phyloP scores from a whole-genome alignment of 768 basidiomycete genomes.

The Polyporus arcularius region DNA sequence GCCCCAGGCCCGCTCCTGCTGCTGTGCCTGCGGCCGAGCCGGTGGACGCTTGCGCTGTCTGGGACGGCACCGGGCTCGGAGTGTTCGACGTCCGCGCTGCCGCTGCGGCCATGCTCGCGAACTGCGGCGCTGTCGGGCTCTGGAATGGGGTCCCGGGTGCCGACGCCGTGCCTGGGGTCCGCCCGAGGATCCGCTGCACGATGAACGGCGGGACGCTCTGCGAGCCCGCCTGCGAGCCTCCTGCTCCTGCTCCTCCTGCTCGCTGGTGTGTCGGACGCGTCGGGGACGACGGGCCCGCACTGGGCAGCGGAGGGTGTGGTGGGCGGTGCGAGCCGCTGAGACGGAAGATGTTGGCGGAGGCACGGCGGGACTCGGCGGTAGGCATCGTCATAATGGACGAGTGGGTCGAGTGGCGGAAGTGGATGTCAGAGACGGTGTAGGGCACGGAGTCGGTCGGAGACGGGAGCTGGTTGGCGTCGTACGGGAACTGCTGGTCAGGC shows the following conservation, averaged over 20 bases:
- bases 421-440: slow-evolving; percentile 37
- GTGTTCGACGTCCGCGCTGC: background rate
- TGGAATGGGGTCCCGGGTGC: slow-evolving; percentile 11
- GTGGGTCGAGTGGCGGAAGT: slow-evolving; percentile 36
- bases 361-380: slow-evolving; percentile 24
- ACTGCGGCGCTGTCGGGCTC: slow-evolving; percentile 19
- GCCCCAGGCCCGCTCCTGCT: background rate
- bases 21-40: background rate
- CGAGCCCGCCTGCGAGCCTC: slow-evolving; percentile 15
- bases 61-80: background rate
- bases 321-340: slow-evolving; percentile 24
- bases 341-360: slow-evolving; percentile 15
- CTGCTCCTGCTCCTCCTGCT: background rate
- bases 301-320: slow-evolving; percentile 28
- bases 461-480: slow-evolving; percentile 23
- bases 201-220: slow-evolving; percentile 32
- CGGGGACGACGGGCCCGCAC: slow-evolving; percentile 10
- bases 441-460: slow-evolving; percentile 39
- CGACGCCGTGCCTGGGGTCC: slow-evolving; percentile 7
- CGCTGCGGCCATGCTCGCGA: slow-evolving; percentile 3
- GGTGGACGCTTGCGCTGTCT: background rate
- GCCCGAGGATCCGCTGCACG: slow-evolving; percentile 34
- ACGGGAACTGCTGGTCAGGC: slow-evolving; percentile 15
- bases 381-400: slow-evolving; percentile 24
- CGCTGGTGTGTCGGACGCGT: slow-evolving; percentile 13